Percentiles rank a stretch among this genome's conserved stretches.
Evolutionary conservation across 345 rosid species (phyloP).

Genomic region (Toxicodendron radicans): DNA sequence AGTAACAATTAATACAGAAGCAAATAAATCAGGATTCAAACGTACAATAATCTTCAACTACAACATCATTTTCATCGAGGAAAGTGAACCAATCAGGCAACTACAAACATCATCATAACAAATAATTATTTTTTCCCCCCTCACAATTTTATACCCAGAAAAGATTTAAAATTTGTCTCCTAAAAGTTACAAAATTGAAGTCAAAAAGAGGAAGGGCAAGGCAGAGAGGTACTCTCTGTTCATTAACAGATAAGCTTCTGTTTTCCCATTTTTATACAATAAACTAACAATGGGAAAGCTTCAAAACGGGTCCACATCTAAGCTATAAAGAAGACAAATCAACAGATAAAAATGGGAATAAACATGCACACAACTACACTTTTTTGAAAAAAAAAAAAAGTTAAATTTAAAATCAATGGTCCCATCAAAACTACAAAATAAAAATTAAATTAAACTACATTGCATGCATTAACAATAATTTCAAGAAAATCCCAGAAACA

Average conservation of each 20-base stretch:
- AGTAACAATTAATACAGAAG: neutral
- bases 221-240: neutral
- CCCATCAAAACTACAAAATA: neutral
- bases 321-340: conserved; percentile 20
- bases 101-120: neutral
- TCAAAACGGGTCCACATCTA: conserved; percentile 17
- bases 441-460: neutral
- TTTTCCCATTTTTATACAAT: conserved; percentile 12
- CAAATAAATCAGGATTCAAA: neutral
- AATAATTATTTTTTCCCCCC: too few species aligned
- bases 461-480: neutral
- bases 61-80: neutral
- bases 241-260: conserved; percentile 3
- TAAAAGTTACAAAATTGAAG: neutral
- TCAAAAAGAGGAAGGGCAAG: neutral
- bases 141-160: neutral
- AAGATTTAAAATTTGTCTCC: neutral
- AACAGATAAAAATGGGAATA: neutral
- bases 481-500: conserved; percentile 8
- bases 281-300: conserved; percentile 10
- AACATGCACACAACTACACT: neutral
- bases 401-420: neutral
- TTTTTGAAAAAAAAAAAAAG: too few species aligned
- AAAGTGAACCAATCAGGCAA: neutral
- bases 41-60: neutral